A percentile compares a stretch with the other conserved stretches of the same genome.
phyloP scores from a whole-genome alignment of 495 filamentous ascomycete species.

The Penicillium ochrochloron region DNA sequence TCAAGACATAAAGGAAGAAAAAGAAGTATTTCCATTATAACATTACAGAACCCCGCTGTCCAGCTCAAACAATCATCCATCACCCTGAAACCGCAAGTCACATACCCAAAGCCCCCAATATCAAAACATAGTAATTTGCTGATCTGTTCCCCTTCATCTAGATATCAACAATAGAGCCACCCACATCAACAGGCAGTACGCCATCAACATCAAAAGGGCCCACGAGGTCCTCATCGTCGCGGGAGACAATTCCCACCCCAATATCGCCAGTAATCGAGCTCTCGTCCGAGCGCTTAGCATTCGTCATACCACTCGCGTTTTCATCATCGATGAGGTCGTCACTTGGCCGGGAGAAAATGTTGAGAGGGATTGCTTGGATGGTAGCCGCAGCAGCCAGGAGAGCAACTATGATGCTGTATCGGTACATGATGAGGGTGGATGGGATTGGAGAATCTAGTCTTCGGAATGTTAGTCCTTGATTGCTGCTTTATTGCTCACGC shows the following conservation, averaged over 20 bases:
- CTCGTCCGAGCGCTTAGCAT: background rate
- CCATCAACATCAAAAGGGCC: slow-evolving; percentile 1
- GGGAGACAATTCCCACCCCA: background rate
- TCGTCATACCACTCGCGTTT: slow-evolving; percentile 4
- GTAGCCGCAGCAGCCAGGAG: background rate
- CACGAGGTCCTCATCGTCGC: background rate
- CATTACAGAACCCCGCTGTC: background rate
- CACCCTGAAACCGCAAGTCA: background rate
- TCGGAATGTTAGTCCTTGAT: background rate
- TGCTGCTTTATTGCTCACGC: background rate
- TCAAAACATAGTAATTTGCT: background rate
- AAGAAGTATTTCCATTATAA: too few species aligned
- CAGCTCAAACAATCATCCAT: background rate
- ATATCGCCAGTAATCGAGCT: background rate
- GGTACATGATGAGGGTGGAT: background rate
- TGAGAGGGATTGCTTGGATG: background rate
- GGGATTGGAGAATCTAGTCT: background rate
- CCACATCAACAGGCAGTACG: background rate
- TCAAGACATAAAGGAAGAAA: too few species aligned
- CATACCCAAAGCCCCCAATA: background rate
- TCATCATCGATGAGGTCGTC: background rate
- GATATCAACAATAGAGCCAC: background rate
- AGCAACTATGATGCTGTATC: background rate
- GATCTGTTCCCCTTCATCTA: background rate
- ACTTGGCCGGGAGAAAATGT: background rate